Evolutionary conservation across 495 filamentous ascomycete genomes (phyloP).

Genomic region (Cercophora newfieldiana): DNA sequence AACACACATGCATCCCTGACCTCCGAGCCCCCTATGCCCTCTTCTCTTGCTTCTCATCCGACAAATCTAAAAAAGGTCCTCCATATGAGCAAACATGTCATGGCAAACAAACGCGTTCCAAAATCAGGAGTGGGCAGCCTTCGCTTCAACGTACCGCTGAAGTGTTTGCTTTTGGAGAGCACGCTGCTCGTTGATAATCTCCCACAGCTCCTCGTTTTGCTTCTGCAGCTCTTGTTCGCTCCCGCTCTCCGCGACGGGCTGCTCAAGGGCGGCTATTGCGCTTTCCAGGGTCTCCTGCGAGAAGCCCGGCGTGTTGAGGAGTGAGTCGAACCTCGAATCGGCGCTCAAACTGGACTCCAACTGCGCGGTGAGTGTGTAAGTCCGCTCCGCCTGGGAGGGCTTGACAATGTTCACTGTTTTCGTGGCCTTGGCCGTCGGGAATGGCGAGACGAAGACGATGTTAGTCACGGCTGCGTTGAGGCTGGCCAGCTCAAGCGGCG

Average conservation of each 20-base stretch:
- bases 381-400: slow-evolving; percentile 64
- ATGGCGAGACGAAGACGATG: slow-evolving; percentile 65
- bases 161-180: slow-evolving; percentile 50
- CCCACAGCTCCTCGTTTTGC: slow-evolving; percentile 54
- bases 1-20: neutral
- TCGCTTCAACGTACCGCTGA: slow-evolving; percentile 44
- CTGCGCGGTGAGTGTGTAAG: slow-evolving; percentile 70
- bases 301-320: slow-evolving; percentile 42
- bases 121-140: slow-evolving; percentile 8
- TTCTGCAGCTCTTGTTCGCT: slow-evolving; percentile 45
- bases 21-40: neutral
- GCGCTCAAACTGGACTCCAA: slow-evolving; percentile 45
- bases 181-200: slow-evolving; percentile 50
- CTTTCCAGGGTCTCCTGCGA: slow-evolving; percentile 29
- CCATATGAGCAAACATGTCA: neutral
- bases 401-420: slow-evolving; percentile 67
- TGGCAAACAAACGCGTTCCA: too few species aligned
- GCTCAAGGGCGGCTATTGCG: slow-evolving; percentile 33
- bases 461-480: slow-evolving; percentile 80
- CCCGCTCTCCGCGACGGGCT: slow-evolving; percentile 29
- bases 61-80: neutral
- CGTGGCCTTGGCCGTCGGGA: slow-evolving; percentile 48
- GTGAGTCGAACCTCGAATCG: slow-evolving; percentile 40
- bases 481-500: slow-evolving; percentile 63
- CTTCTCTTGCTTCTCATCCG: neutral